phyloP scores from a whole-genome alignment of 805 yeast species.

The Teunomyces pallodes region DNA sequence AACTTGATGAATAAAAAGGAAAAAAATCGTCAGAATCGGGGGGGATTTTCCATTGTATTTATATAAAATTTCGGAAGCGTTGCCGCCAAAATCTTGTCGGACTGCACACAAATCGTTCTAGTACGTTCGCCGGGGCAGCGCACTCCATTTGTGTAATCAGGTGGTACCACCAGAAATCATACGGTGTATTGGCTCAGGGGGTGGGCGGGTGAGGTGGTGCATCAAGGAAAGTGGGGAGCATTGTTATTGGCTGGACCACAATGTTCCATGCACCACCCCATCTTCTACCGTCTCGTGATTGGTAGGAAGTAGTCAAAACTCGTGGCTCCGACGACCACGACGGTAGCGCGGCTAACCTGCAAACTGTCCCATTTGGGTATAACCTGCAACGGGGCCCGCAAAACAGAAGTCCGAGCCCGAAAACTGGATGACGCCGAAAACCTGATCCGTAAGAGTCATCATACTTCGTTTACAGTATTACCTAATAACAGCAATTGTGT shows the following conservation, averaged over 20 bases:
- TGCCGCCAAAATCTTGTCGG: conserved; percentile 7
- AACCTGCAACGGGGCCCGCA: conserved; percentile 6
- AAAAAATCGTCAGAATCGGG: neutral
- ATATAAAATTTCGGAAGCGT: conserved; percentile 5
- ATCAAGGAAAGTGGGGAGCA: neutral
- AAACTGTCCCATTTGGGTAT: neutral
- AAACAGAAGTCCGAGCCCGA: conserved; percentile 15
- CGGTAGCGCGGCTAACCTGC: conserved; percentile 2
- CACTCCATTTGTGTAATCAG: conserved; percentile 3
- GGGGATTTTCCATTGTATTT: conserved; percentile 6
- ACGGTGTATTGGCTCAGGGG: conserved; percentile 1
- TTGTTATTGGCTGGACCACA: conserved; percentile 2
- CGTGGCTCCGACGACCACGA: too few relatives aligned
- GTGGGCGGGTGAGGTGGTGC: neutral
- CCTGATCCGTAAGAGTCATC: neutral
- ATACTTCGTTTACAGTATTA: too few relatives aligned
- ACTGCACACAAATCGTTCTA: conserved; percentile 5
- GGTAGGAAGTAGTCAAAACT: neutral
- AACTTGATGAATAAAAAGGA: neutral
- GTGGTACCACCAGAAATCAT: conserved; percentile 5
- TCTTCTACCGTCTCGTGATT: neutral
- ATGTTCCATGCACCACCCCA: neutral
- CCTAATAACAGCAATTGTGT: too few relatives aligned
- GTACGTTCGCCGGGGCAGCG: conserved; percentile 4
- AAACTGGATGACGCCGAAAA: neutral